Percentiles rank a stretch among this genome's conserved stretches.
phyloP scores from a whole-genome alignment of 2,329 filamentous ascomycete species.

The Pyrenophora tritici-repentis region DNA sequence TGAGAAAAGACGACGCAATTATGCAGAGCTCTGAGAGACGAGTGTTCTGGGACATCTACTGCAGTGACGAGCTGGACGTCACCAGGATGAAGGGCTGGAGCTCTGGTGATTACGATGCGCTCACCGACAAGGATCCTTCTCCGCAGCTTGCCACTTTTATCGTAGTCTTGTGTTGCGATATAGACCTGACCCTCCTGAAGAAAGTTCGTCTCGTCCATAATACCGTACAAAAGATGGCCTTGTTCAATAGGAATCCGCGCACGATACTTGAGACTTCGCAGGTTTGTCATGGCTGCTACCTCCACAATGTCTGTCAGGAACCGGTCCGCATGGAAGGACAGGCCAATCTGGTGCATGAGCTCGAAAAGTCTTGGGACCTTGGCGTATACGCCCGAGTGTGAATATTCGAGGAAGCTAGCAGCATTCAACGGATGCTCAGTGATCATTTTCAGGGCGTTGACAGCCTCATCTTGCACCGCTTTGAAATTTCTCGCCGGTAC shows the following conservation, averaged over 20 bases:
- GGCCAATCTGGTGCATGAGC: conserved; percentile 59
- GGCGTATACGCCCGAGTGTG: conserved; percentile 65
- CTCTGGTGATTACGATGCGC: conserved; percentile 71
- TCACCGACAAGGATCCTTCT: conserved; percentile 29
- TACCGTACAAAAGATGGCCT: conserved; percentile 77
- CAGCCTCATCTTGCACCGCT: conserved; percentile 65
- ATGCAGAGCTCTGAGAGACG: conserved; percentile 64
- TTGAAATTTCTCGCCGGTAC: conserved; percentile 65
- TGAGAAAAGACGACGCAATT: conserved; percentile 84
- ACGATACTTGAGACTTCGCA: conserved; percentile 78
- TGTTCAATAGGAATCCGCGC: conserved; percentile 72
- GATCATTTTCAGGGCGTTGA: conserved; percentile 64
- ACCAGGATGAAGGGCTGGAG: conserved; percentile 79
- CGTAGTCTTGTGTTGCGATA: conserved; percentile 59
- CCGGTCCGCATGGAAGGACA: conserved; percentile 69
- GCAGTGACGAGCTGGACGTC: conserved; percentile 73
- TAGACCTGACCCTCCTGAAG: conserved; percentile 72
- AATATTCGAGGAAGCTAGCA: conserved; percentile 66
- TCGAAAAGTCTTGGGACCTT: conserved; percentile 67
- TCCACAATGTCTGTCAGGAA: conserved; percentile 76
- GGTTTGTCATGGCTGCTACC: conserved; percentile 68
- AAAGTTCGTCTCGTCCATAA: conserved; percentile 79
- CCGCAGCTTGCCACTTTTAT: conserved; percentile 25
- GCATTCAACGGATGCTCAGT: conserved; percentile 66
- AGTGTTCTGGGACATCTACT: conserved; percentile 61